A percentile compares a stretch with the other conserved stretches of the same genome.
Conservation (phyloP, 306 rosid species). For the Cucurbita ficifolia region DNA sequence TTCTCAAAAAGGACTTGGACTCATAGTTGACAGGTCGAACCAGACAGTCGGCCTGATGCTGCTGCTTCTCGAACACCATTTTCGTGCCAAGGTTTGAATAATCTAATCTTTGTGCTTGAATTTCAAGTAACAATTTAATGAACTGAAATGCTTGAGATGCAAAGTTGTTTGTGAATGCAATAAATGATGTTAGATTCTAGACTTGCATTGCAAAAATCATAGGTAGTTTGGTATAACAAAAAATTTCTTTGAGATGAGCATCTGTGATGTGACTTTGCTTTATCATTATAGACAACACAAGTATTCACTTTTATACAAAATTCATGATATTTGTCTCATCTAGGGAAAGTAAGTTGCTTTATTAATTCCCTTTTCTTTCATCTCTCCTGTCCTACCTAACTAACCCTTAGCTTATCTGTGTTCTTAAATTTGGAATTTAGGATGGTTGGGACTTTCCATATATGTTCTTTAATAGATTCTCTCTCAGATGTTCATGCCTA, state of each 20-base stretch:
- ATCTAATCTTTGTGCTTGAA: not conserved
- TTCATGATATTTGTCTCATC: not conserved
- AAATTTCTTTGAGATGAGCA: not conserved
- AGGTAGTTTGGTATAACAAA: not conserved
- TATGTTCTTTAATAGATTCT: not conserved
- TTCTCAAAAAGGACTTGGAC: not conserved
- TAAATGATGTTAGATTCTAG: not conserved
- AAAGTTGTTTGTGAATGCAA: not conserved
- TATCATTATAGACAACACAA: not conserved
- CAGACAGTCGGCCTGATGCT: not conserved
- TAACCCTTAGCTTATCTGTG: not conserved
- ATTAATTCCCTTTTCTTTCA: not conserved
- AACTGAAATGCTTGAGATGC: not conserved
- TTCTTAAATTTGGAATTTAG: not conserved
- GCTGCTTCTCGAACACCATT: not conserved
- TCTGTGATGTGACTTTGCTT: not conserved
- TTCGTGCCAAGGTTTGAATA: not conserved
- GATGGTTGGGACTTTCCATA: not conserved
- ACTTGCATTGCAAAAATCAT: not conserved
- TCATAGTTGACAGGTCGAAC: not conserved
- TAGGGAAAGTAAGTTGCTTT: not conserved
- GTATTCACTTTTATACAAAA: not conserved
- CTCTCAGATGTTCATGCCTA: not conserved
- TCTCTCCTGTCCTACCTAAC: too few species aligned
- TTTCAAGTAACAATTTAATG: not conserved